A percentile compares a stretch with the other conserved stretches of the same genome.
Conservation (phyloP, 306 rosid species). For the Glycyrrhiza uralensis region DNA sequence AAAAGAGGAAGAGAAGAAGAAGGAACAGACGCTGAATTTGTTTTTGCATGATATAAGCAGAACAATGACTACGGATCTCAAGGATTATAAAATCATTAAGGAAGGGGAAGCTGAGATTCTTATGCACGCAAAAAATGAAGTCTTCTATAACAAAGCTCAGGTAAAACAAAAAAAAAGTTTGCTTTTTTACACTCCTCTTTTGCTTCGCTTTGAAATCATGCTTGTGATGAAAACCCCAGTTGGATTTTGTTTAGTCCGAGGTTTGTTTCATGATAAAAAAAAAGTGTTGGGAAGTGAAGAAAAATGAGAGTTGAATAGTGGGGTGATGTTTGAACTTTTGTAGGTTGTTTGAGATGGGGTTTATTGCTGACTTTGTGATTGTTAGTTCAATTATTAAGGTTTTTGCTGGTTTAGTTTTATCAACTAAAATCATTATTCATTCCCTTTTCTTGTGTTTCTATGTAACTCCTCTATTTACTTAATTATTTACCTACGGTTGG, state of each 20-base stretch:
- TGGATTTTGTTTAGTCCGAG: neutral
- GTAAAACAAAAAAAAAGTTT: slow-evolving; percentile 37
- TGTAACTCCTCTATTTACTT: neutral
- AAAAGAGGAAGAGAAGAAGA: neutral
- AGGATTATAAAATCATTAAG: slow-evolving; percentile 67
- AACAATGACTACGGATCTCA: slow-evolving; percentile 66
- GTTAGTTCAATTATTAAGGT: neutral
- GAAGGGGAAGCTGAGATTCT: slow-evolving; percentile 99
- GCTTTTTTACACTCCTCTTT: slow-evolving; percentile 2
- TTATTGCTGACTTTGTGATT: neutral
- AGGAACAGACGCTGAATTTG: slow-evolving; percentile 24
- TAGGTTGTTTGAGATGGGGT: neutral
- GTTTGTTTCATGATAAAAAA: neutral
- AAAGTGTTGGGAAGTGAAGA: neutral
- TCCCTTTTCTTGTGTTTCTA: neutral
- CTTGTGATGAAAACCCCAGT: slow-evolving; percentile 9
- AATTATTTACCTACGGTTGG: too few relatives aligned
- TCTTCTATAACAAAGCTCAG: slow-evolving; percentile 88
- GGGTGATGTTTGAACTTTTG: neutral
- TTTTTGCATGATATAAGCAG: slow-evolving; percentile 34
- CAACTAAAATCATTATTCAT: neutral
- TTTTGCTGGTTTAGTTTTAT: neutral
- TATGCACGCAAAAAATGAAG: slow-evolving; percentile 86
- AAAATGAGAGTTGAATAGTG: neutral
- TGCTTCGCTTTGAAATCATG: neutral